Conservation (phyloP, 2,329 filamentous ascomycete species). For the Paracamarosporium sp. region DNA sequence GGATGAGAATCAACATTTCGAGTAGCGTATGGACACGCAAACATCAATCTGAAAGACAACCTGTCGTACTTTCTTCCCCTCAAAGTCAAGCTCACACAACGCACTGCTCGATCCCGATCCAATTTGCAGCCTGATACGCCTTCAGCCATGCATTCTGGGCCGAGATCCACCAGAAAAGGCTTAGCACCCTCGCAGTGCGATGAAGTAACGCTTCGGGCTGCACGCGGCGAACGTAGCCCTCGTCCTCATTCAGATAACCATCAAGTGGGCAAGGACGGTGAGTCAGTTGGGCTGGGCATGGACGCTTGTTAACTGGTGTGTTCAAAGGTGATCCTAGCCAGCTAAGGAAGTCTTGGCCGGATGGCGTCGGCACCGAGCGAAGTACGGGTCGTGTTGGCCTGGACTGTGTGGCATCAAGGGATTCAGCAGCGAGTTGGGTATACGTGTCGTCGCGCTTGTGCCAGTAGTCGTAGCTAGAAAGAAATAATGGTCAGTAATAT, state of each 20-base stretch:
- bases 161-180: slow-evolving; percentile 16
- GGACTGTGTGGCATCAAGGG: not conserved
- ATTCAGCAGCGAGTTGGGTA: not conserved
- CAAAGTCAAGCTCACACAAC: not conserved
- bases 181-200: slow-evolving; percentile 9
- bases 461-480: slow-evolving; percentile 15
- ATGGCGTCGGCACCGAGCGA: slow-evolving; percentile 10
- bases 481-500: not conserved
- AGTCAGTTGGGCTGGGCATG: slow-evolving; percentile 3
- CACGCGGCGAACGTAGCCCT: slow-evolving; percentile 8
- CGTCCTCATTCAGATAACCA: slow-evolving; percentile 11
- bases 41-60: not conserved
- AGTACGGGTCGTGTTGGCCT: slow-evolving; percentile 15
- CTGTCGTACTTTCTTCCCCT: not conserved
- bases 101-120: slow-evolving; percentile 12
- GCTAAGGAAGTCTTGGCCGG: slow-evolving; percentile 11
- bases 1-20: no score
- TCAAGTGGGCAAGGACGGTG: slow-evolving; percentile 13
- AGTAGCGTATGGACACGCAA: no score
- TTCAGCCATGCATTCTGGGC: slow-evolving; percentile 9
- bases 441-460: not conserved
- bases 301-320: not conserved
- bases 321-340: slow-evolving; percentile 11
- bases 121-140: slow-evolving; percentile 5
- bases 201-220: slow-evolving; percentile 1